Percentiles rank a stretch among this genome's conserved stretches.
These are phyloP conservation scores for Diaporthe citrichinensis DNA, from an alignment of 2,329 filamentous ascomycete species.

Conservation along the genomic window DNA sequence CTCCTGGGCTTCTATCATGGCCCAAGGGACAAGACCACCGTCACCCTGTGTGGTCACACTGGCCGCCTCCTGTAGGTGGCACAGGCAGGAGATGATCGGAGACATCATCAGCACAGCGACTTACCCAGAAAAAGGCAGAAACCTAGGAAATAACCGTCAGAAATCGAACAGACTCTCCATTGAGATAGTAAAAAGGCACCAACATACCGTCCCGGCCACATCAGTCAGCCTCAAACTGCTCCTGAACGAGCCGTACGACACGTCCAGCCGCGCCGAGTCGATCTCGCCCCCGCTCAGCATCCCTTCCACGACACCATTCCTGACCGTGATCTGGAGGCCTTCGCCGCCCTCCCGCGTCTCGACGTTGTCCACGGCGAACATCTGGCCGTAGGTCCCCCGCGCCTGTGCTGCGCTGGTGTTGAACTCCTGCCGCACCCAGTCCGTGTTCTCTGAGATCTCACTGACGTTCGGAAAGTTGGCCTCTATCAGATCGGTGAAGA, in stretches of 20 bases:
- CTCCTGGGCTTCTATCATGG: not conserved
- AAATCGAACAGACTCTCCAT: not conserved
- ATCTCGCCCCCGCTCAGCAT: conserved; percentile 76
- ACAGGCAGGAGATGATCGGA: too few species aligned
- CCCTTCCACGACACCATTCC: conserved; percentile 58
- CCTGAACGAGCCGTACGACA: conserved; percentile 79
- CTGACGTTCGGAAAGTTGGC: conserved; percentile 76
- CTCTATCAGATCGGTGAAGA: conserved; percentile 80
- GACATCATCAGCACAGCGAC: conserved; percentile 40
- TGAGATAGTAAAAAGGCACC: not conserved
- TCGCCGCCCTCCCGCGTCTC: conserved; percentile 62
- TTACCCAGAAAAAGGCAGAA: conserved; percentile 84
- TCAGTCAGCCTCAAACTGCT: conserved; percentile 75
- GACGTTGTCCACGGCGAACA: conserved; percentile 71
- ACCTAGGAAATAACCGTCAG: conserved; percentile 48
- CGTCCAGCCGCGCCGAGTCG: conserved; percentile 71
- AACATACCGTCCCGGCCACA: conserved; percentile 71
- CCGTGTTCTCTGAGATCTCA: conserved; percentile 63
- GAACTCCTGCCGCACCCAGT: conserved; percentile 79
- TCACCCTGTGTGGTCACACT: not conserved
- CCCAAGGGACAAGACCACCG: not conserved
- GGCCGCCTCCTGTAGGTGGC: too few species aligned
- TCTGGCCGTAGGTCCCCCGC: conserved; percentile 76
- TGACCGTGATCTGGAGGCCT: conserved; percentile 72
- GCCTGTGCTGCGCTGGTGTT: conserved; percentile 71